Evolutionary conservation across 2,329 filamentous ascomycete genomes (phyloP).

Genomic region (Claviceps sp.): DNA sequence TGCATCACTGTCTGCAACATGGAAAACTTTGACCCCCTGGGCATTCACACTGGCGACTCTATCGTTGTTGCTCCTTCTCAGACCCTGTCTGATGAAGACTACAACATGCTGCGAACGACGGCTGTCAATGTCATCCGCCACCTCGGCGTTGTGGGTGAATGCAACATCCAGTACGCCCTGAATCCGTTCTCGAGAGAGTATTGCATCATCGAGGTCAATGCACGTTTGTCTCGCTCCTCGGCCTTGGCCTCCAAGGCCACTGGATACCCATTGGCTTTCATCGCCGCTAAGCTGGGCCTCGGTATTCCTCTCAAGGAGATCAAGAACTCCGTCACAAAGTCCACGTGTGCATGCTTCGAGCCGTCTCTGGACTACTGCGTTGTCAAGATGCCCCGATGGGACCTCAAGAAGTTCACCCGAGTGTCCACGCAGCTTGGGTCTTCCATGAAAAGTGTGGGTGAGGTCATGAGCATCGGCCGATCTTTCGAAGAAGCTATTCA

Average conservation of each 20-base stretch:
- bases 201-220: slow-evolving; percentile 99
- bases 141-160: slow-evolving; percentile 93
- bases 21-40: slow-evolving; percentile 98
- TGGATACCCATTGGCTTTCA: slow-evolving; percentile 89
- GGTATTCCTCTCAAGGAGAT: slow-evolving; percentile 94
- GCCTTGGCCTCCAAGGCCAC: slow-evolving; percentile 94
- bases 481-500: slow-evolving; percentile 98
- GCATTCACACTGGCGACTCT: slow-evolving; percentile 95
- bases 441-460: slow-evolving; percentile 98
- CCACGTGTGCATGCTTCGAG: slow-evolving; percentile 95
- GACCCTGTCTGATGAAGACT: slow-evolving; percentile 92
- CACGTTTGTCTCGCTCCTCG: slow-evolving; percentile 86
- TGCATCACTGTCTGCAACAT: slow-evolving; percentile 99
- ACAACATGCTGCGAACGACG: slow-evolving; percentile 96
- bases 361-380: slow-evolving; percentile 96
- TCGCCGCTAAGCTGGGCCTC: slow-evolving; percentile 90
- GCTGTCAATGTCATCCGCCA: slow-evolving; percentile 96
- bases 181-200: slow-evolving; percentile 94
- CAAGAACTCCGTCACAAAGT: slow-evolving; percentile 87
- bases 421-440: slow-evolving; percentile 93
- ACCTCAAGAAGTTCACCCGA: slow-evolving; percentile 95
- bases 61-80: slow-evolving; percentile 97
- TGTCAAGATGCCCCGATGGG: slow-evolving; percentile 98
- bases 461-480: slow-evolving; percentile 95
- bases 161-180: slow-evolving; percentile 96